Evolutionary conservation across 148 eudicot species (phyloP).

Genomic region (Euryodendron excelsum): DNA sequence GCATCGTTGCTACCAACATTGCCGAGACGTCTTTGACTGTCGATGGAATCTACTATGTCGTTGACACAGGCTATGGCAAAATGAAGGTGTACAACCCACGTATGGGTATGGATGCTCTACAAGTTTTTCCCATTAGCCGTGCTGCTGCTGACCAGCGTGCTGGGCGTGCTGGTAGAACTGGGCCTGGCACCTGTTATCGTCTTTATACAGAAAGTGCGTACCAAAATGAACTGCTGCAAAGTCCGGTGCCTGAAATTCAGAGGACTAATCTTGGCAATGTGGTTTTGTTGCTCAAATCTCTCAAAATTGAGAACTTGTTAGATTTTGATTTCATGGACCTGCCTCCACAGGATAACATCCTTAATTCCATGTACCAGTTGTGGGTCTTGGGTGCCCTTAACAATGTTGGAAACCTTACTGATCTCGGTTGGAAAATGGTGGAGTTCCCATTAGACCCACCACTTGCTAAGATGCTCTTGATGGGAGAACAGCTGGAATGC

Average conservation of each 20-base stretch:
- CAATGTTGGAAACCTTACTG: conserved; percentile 75
- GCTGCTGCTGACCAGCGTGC: conserved; percentile 99
- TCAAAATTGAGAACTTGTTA: conserved; percentile 76
- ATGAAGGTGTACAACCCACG: conserved; percentile 96
- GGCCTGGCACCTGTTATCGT: conserved; percentile 94
- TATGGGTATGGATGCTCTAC: conserved; percentile 99
- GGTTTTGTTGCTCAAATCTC: conserved; percentile 77
- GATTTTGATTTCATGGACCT: conserved; percentile 99
- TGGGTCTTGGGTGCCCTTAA: conserved; percentile 94
- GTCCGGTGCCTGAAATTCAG: conserved; percentile 95
- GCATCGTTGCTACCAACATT: conserved; percentile 97
- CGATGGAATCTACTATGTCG: conserved; percentile 86
- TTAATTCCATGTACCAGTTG: conserved; percentile 94
- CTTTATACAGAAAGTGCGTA: conserved; percentile 89
- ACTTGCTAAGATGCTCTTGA: conserved; percentile 85
- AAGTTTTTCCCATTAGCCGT: conserved; percentile 92
- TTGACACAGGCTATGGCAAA: conserved; percentile 93
- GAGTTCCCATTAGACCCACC: conserved; percentile 95
- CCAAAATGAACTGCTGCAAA: conserved; percentile 79
- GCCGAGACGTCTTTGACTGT: conserved; percentile 96
- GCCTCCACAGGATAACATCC: conserved; percentile 95
- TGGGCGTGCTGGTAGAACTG: conserved; percentile 96
- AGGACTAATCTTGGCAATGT: conserved; percentile 95
- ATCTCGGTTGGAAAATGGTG: conserved; percentile 92
- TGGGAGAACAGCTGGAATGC: conserved; percentile 72